Conservation (phyloP, 495 filamentous ascomycete genomes). For the Rusavskia elegans region DNA sequence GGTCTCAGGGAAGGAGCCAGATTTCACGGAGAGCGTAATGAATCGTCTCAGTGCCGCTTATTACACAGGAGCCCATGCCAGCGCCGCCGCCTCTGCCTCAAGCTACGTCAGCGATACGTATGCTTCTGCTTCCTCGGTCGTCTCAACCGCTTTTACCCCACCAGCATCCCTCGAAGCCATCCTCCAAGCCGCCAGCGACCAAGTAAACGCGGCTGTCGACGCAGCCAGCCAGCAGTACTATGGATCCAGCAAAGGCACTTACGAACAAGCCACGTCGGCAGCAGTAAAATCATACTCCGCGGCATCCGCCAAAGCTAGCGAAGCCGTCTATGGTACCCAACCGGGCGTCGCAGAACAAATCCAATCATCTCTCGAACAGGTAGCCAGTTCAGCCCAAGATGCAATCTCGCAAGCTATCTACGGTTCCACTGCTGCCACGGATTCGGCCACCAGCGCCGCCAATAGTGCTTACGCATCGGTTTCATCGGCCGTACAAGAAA, state of each 20-base stretch:
- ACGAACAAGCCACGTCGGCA: conserved; percentile 36
- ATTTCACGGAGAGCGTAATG: conserved; percentile 70
- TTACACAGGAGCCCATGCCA: conserved; percentile 35
- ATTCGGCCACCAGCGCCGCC: conserved; percentile 22
- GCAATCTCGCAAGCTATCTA: conserved; percentile 40
- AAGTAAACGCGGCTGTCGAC: conserved; percentile 42
- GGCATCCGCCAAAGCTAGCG: conserved; percentile 30
- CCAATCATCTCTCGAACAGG: conserved; percentile 29
- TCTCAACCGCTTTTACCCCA: conserved; percentile 35
- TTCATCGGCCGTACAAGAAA: conserved; percentile 17
- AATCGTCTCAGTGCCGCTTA: conserved; percentile 51
- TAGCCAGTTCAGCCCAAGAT: conserved; percentile 31
- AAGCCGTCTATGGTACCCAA: conserved; percentile 39
- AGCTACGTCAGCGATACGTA: conserved; percentile 42
- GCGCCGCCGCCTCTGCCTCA: conserved; percentile 32
- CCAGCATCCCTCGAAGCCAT: conserved; percentile 43
- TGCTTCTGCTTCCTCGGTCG: conserved; percentile 38
- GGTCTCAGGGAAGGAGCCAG: conserved; percentile 59
- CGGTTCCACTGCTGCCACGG: conserved; percentile 25
- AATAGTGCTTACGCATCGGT: conserved; percentile 17
- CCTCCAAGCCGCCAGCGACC: conserved; percentile 35
- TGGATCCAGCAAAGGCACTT: conserved; percentile 37
- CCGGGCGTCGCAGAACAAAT: conserved; percentile 33
- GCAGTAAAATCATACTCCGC: conserved; percentile 33
- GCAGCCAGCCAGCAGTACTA: conserved; percentile 44